Evolutionary conservation across 2,329 filamentous ascomycete genomes (phyloP), one percentile per base, ranked within the genome.

Genomic region (Fusarium paranaense): DNA sequence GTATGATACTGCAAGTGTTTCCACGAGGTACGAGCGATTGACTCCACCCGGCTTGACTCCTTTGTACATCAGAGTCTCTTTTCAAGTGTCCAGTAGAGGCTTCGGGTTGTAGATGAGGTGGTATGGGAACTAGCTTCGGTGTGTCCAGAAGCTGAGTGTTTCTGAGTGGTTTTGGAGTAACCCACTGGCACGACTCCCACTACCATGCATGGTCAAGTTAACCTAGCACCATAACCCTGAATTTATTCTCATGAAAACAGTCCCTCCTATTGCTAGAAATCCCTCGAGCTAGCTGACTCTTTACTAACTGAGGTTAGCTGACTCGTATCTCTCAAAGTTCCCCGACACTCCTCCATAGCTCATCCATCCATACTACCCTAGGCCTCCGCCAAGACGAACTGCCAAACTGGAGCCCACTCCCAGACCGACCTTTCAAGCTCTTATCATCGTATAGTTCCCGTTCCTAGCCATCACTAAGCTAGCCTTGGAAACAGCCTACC

Each of bases 381-480:
- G 11, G 27, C 27, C 27, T 6, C 25, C 47, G 47, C 47, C 47
- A 52, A 52, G 47, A 52, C 25, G 16, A 52, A 30, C 38, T 13
- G n/a, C n/a, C 40, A 42, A 7, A 42, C 27, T 2, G 10, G 27
- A 52, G 11, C 47, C 42, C 47, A 52, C 47, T 32, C 47, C 18
- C 47, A 20, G 47, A 52, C 47, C 47, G 27, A 32, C 47, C 25
- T 52, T 30, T 52, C 10, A 11, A 4, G 18, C 2, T n/a, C 47
- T 52, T 52, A 52, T 52, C 47, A 52, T 52, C 25, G 18, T 30
- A 52, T 52, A 52, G 27, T 52, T 52, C 25, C 47, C 47, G 27
- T 52, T 30, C 47, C 47, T 30, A 7, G 13, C 27, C 47, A 52
- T 32, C 10, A 27, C 69, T 40, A 60, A 66, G 33, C 71, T 72